Evolutionary conservation across 2,329 filamentous ascomycete genomes (phyloP).

Genomic region (Leptoxyphium fumago): DNA sequence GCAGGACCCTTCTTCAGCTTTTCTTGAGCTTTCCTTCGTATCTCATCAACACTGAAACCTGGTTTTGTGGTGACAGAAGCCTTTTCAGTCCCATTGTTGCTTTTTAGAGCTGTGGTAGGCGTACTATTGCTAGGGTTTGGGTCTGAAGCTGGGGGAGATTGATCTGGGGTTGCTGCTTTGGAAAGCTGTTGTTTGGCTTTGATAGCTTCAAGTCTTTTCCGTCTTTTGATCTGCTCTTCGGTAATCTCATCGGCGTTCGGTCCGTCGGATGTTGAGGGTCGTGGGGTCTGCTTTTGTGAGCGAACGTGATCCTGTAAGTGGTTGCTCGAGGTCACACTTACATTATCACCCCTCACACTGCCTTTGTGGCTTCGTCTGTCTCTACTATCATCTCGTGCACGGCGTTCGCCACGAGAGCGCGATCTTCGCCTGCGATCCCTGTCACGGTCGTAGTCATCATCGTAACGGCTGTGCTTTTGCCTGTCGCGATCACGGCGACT

Average conservation of each 20-base stretch:
- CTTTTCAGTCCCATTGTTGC: constrained; percentile 2
- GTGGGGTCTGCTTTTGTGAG: constrained; percentile 9
- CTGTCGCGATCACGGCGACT: constrained; percentile 10
- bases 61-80: not conserved
- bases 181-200: constrained; percentile 46
- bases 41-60: not conserved
- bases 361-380: constrained; percentile 30
- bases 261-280: constrained; percentile 7
- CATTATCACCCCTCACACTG: constrained; percentile 40
- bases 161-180: constrained; percentile 49
- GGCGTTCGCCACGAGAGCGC: constrained; percentile 49
- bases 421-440: constrained; percentile 49
- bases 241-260: not conserved
- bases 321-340: constrained; percentile 25
- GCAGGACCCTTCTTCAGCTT: not conserved
- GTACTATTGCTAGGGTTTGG: constrained; percentile 18
- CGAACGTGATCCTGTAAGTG: not conserved
- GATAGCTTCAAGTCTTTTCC: constrained; percentile 5
- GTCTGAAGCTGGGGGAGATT: constrained; percentile 34
- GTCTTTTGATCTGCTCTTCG: constrained; percentile 5
- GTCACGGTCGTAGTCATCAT: constrained; percentile 25
- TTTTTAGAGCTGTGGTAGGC: constrained; percentile 15
- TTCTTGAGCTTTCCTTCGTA: not conserved
- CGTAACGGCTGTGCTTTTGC: constrained; percentile 10
- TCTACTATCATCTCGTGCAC: constrained; percentile 45